Conservation (phyloP, 352 stramenopile genomes). For the Globisporangium parvum region DNA sequence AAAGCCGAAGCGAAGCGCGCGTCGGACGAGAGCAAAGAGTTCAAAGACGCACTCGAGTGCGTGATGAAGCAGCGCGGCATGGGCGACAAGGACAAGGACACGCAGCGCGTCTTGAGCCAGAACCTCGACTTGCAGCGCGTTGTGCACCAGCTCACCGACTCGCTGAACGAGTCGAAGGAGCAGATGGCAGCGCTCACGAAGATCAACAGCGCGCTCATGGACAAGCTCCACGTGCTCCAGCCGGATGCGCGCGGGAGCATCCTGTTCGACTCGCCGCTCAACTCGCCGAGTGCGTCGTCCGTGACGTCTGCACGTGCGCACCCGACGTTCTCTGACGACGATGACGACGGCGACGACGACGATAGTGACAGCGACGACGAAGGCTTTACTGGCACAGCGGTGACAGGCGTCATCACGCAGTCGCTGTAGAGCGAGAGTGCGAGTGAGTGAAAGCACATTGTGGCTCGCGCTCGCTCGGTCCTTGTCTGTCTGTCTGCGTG, state of each 20-base stretch:
- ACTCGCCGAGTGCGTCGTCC: constrained; percentile 22
- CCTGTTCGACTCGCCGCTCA: constrained; percentile 29
- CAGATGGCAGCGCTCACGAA: constrained; percentile 67
- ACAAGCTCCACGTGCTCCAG: constrained; percentile 49
- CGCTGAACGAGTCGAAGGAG: constrained; percentile 58
- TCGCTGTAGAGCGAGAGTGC: no score
- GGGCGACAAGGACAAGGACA: constrained; percentile 67
- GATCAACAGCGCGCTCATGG: constrained; percentile 69
- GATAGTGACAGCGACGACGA: constrained; percentile 34
- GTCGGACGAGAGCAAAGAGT: constrained; percentile 49
- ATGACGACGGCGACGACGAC: constrained; percentile 36
- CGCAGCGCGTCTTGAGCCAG: constrained; percentile 50
- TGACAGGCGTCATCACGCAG: no score
- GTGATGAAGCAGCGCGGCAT: constrained; percentile 35
- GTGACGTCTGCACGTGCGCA: constrained; percentile 28
- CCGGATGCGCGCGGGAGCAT: constrained; percentile 47
- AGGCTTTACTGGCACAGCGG: neutral
- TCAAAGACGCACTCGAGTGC: constrained; percentile 49
- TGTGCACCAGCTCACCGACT: constrained; percentile 70
- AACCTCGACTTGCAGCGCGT: constrained; percentile 65
- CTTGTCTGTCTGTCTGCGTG: no score
- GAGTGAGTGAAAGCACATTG: no score
- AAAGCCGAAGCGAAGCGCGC: constrained; percentile 50
- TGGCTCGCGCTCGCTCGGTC: no score
- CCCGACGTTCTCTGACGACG: constrained; percentile 45